These are phyloP conservation scores for Lentinula guzmanii DNA, from an alignment of 768 basidiomycete species.

Conservation along the genomic window DNA sequence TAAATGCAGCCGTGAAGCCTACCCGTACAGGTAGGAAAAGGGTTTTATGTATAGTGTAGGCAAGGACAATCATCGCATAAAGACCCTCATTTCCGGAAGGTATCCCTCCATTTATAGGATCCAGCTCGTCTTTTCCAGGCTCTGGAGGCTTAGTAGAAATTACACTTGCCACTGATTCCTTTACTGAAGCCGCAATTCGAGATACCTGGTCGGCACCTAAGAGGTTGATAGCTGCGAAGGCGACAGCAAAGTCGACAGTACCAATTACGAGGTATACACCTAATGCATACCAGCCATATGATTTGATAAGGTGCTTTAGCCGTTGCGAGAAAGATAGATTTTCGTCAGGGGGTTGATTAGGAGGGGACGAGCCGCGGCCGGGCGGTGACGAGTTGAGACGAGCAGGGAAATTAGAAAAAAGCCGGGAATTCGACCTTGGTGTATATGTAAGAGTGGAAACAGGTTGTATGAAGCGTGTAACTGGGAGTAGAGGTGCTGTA, in stretches of 20 bases:
- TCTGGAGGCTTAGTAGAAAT: conserved; percentile 53
- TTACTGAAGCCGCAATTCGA: conserved; percentile 52
- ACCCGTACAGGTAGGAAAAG: conserved; percentile 84
- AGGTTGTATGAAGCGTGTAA: conserved; percentile 28
- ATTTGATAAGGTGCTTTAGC: conserved; percentile 77
- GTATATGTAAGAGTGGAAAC: conserved; percentile 19
- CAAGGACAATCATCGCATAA: conserved; percentile 88
- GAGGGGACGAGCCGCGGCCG: conserved; percentile 21
- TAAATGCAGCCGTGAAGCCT: conserved; percentile 81
- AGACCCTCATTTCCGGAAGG: conserved; percentile 60
- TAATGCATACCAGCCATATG: conserved; percentile 95
- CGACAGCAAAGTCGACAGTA: conserved; percentile 75
- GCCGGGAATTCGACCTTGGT: conserved; percentile 30
- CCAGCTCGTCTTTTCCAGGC: conserved; percentile 62
- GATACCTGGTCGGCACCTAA: conserved; percentile 90
- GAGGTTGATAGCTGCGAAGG: conserved; percentile 79
- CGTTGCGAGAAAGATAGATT: conserved; percentile 59
- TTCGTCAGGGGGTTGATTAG: conserved; percentile 27
- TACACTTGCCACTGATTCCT: conserved; percentile 37
- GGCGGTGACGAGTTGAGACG: conserved; percentile 37
- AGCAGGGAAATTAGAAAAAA: conserved; percentile 43
- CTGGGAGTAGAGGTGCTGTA: conserved; percentile 44
- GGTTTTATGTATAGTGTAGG: conserved; percentile 96
- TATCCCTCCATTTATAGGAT: conserved; percentile 27
- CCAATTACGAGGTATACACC: conserved; percentile 79